These are phyloP conservation scores for Suaeda aralocaspica DNA, from an alignment of 148 eudicot genomes.

Conservation along the genomic window DNA sequence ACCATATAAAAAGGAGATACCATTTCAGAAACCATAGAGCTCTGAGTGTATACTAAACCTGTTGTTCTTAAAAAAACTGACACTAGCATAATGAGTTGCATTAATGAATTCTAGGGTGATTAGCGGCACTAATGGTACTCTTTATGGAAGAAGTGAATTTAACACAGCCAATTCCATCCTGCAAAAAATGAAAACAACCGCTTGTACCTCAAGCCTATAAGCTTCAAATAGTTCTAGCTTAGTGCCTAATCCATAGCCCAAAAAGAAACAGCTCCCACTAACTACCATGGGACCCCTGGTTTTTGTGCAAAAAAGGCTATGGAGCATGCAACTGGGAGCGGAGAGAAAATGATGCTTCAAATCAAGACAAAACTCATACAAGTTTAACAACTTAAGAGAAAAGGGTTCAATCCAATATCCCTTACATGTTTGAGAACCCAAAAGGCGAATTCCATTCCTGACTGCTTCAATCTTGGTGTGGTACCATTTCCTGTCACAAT, in stretches of 20 bases:
- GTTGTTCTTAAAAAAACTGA: too few relatives aligned
- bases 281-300: too few relatives aligned
- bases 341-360: background rate
- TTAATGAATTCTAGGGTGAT: too few relatives aligned
- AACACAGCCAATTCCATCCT: background rate
- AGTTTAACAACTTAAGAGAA: background rate
- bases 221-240: background rate
- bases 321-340: too few relatives aligned
- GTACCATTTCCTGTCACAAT: constrained; percentile 65
- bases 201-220: background rate
- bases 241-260: too few relatives aligned
- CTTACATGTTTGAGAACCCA: constrained; percentile 99
- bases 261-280: too few relatives aligned
- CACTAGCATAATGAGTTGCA: too few relatives aligned
- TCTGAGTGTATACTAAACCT: too few relatives aligned
- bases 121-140: background rate
- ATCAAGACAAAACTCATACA: constrained; percentile 10
- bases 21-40: too few relatives aligned
- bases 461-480: constrained; percentile 84
- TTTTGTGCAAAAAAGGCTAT: too few relatives aligned
- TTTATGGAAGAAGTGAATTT: background rate
- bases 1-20: too few relatives aligned
- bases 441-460: constrained; percentile 96
- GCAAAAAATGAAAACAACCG: too few relatives aligned
- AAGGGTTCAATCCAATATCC: constrained; percentile 1